Evolutionary conservation across 225 moss, liverwort and hornwort genomes (phyloP), one percentile per base, ranked within the genome.

Genomic region (Bryum argenteum): DNA sequence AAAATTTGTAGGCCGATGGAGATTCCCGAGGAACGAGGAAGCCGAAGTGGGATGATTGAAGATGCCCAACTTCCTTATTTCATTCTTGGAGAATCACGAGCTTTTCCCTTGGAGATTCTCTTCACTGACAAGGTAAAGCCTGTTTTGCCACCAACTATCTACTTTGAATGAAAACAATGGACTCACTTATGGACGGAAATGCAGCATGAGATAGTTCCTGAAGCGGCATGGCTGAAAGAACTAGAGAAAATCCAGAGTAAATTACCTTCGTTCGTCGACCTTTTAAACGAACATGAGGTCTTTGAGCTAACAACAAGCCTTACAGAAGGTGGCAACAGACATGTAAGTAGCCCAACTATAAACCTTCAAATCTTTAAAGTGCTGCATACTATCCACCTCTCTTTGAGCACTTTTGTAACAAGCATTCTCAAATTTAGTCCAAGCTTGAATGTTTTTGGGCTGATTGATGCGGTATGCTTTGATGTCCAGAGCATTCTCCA

Each of bases 1-100:
- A 1, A 24, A 17, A 19, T 28, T 1, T 71, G 60, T 41, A 86
- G 86, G 77, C 86, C 80, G 9, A 80, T 86, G 22, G 77, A 63
- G 24, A 47, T 83, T 39, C 83, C 83, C 33, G 70, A 74, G 69
- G 77, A 78, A 11, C 62, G 71, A 54, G 86, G 83, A 54, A 77
- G 77, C 40, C 75, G 43, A 75, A 38, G 20, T 38, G 71, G 71
- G 26, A 8, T 60, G 20, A 41, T 16, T 51, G 26, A 52, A 12
- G 50, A 67, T 44, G 71, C 71, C 12, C 56, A 65, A 51, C 62
- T 63, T 12, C 67, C 69, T 9, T 13, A 12, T 47, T 86, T 86
- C 74, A 17, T 9, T 50, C 80, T 86, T 23, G 75, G 77, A 68
- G 72, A 86, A 22, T 86, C 80, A 6, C 54, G 83, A 56, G 69